A percentile compares a stretch with the other conserved stretches of the same genome.
phyloP scores from a whole-genome alignment of 1,284 basidiomycete genomes.

The Apiotrichum siamense region DNA sequence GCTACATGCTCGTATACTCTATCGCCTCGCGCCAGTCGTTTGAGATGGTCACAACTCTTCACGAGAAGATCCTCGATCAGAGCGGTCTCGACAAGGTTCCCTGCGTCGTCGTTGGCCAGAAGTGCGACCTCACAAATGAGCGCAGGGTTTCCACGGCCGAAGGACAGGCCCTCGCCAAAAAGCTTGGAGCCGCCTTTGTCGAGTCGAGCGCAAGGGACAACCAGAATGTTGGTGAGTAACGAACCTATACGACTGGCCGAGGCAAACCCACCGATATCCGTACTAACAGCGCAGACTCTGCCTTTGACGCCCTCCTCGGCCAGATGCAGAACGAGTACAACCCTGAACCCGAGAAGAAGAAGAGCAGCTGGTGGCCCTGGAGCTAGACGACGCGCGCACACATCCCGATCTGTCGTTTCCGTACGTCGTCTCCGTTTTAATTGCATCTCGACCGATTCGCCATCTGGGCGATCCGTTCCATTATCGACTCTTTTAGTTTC shows the following conservation, averaged over 20 bases:
- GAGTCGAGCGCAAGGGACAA: constrained; percentile 88
- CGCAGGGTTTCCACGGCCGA: constrained; percentile 66
- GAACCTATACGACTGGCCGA: no score
- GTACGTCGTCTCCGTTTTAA: no score
- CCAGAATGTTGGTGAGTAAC: constrained; percentile 73
- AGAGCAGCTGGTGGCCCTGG: constrained; percentile 37
- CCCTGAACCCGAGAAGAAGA: constrained; percentile 44
- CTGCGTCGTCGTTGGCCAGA: constrained; percentile 94
- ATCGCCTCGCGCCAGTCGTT: constrained; percentile 88
- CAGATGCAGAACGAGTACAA: constrained; percentile 59
- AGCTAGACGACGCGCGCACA: background rate
- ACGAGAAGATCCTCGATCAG: constrained; percentile 97
- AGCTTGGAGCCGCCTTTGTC: constrained; percentile 69
- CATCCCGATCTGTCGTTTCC: no score
- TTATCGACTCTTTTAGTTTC: no score
- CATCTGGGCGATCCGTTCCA: background rate
- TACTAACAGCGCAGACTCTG: constrained; percentile 57
- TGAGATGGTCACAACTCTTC: constrained; percentile 90
- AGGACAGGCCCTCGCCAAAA: constrained; percentile 67
- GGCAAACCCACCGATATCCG: background rate
- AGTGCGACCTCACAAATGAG: constrained; percentile 67
- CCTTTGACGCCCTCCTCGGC: constrained; percentile 78
- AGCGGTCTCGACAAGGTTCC: constrained; percentile 84
- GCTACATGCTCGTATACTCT: constrained; percentile 88
- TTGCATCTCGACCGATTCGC: background rate